Base-by-base conservation (phyloP, 2,329 filamentous ascomycete species). In the Cryphonectria naterciae region DNA sequence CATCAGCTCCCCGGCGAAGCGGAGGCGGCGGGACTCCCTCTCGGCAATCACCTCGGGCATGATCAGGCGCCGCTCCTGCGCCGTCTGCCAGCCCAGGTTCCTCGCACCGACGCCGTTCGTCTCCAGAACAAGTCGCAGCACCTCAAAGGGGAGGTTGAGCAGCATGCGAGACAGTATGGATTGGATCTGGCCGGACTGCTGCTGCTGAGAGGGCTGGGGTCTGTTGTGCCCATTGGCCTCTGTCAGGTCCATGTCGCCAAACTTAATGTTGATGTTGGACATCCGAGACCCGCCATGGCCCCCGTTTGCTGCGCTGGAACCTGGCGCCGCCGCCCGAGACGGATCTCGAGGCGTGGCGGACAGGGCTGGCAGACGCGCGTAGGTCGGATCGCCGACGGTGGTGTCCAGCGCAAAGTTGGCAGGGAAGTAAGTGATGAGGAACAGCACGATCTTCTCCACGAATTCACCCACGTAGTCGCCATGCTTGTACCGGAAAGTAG, bases 81-180 rank as follows among this genome's bases (percentile, higher is more conserved):
- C 80, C 54, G 81, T 85, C 37, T 84, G 82, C 83, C 85, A 88
- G 32, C 83, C 85, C n/a, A 82, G 82, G 41, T 82, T 80, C 61
- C 82, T 82, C 25, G 19, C 54, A 58, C 86, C 87, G 11, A 90
- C 83, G 37, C 84, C 84, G 17, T 83, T 84, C 66, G 89, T 88
- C 75, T 92, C 90, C 46, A 94, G 83, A 1, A 93, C 80, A 71
- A 85, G 85, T 79, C 92, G 90, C 35, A 95, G 83, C 39, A 91
- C 82, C 19, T 86, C 82, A 74, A 92, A 92, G 0, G 92, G 92
- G 7, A 94, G 81, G 56, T 92, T 93, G 67, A 93, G 81, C 2
- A 95, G 82, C 32, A 93, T 82, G 39, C 87, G 89, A 0, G 92
- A 94, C 6, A 94, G 81, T 0, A 86, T 79, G 0, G 83, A 83